phyloP scores from a whole-genome alignment of 495 filamentous ascomycete species.

The Aspergillus nanangensis region DNA sequence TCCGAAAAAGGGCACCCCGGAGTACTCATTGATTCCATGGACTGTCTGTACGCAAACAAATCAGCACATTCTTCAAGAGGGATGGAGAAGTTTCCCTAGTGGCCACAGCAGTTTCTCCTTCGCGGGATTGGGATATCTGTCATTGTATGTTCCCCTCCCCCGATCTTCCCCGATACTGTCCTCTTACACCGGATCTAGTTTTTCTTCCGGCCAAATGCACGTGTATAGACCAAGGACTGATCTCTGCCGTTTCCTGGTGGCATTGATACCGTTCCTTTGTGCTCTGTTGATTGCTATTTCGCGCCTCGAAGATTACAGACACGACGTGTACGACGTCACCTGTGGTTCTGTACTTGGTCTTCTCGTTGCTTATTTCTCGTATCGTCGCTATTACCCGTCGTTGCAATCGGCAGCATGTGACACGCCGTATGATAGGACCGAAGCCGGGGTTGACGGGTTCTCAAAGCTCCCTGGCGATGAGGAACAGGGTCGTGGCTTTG shows the following conservation, averaged over 20 bases:
- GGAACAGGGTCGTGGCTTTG: slow-evolving; percentile 24
- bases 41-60: slow-evolving; percentile 76
- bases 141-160: slow-evolving; percentile 40
- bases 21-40: slow-evolving; percentile 63
- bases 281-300: slow-evolving; percentile 86
- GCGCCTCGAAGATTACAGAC: slow-evolving; percentile 89
- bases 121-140: slow-evolving; percentile 76
- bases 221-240: slow-evolving; percentile 74
- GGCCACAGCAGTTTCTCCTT: slow-evolving; percentile 88
- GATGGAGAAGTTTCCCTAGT: slow-evolving; percentile 88
- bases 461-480: slow-evolving; percentile 46
- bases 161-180: not conserved
- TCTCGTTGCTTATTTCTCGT: slow-evolving; percentile 74
- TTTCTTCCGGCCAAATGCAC: slow-evolving; percentile 72
- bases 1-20: slow-evolving; percentile 59
- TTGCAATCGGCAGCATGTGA: slow-evolving; percentile 48
- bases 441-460: slow-evolving; percentile 33
- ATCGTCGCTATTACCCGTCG: slow-evolving; percentile 63
- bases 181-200: slow-evolving; percentile 33
- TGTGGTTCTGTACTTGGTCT: slow-evolving; percentile 70
- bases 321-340: slow-evolving; percentile 91
- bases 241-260: slow-evolving; percentile 55
- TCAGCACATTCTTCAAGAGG: slow-evolving; percentile 79
- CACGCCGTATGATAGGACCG: slow-evolving; percentile 47
- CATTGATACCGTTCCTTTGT: slow-evolving; percentile 63